phyloP scores from a whole-genome alignment of 106 monocot genomes.

The Allium cepa region DNA sequence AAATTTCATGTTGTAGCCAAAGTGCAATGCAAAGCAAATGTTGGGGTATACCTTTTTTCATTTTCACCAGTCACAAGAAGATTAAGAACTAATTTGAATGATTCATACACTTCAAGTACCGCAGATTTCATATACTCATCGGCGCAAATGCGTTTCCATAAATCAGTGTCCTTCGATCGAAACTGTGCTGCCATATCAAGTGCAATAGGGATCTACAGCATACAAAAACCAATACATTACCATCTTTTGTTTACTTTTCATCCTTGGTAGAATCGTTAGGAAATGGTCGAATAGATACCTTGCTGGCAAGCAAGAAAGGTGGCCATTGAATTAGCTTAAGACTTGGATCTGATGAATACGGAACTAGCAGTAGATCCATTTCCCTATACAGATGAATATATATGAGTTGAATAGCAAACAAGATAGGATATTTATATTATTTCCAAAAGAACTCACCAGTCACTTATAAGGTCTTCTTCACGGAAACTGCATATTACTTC shows the following conservation, averaged over 20 bases:
- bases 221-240: no score
- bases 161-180: constrained; percentile 77
- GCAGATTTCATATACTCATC: constrained; percentile 99
- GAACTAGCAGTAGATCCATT: constrained; percentile 92
- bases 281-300: constrained; percentile 32
- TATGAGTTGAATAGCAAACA: constrained; percentile 3
- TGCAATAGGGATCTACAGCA: constrained; percentile 65
- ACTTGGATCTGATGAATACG: constrained; percentile 88
- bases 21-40: no score
- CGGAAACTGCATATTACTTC: constrained; percentile 95
- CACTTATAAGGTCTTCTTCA: constrained; percentile 95
- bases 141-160: constrained; percentile 95
- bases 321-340: constrained; percentile 97
- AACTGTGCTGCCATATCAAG: constrained; percentile 98
- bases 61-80: constrained; percentile 85
- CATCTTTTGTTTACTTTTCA: constrained; percentile 20
- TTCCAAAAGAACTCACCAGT: constrained; percentile 44
- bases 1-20: no score
- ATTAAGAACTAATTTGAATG: constrained; percentile 87
- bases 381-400: constrained; percentile 46
- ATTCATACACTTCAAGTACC: constrained; percentile 94
- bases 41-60: constrained; percentile 61
- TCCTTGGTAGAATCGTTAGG: not conserved
- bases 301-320: constrained; percentile 97
- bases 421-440: not conserved